Evolutionary conservation across 306 rosid genomes (phyloP), one percentile per base, ranked within the genome.

Genomic region (Trifolium dubium): DNA sequence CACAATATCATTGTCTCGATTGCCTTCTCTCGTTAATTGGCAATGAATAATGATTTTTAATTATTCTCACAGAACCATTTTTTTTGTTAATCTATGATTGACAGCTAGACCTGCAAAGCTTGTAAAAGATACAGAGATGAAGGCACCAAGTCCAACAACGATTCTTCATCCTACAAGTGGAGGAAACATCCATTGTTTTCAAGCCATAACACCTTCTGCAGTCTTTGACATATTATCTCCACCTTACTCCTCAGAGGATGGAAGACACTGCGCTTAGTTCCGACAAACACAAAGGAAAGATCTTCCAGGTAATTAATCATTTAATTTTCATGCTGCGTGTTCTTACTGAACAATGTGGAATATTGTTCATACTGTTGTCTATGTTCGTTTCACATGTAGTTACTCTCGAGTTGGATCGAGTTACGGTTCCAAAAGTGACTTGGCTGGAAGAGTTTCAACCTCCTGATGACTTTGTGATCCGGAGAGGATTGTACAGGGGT

Each of bases 391-490:
- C 64, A 37, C 34, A 67, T 79, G 79, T 77, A 90, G 97, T 78
- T 72, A 75, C 81, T 29, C 72, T 83, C 68, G 66, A 85, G 75
- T 75, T 85, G 81, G 80, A 88, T 60, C 92, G 89, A 78, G 88
- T 64, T 74, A 58, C 76, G 12, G 75, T 67, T 34, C 79, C 89
- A 32, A 86, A 86, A 10, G 88, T 89, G 86, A 78, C 88, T 28
- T 91, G 98, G 98, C 83, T 93, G 81, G 97, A 93, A 78, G 98
- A 89, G 76, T 88, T 82, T 84, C 97, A 86, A 78, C 98, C 89
- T 64, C 89, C 98, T 4, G 96, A 93, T 61, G 84, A 91, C 86
- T 93, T 91, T 83, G 97, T 91, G 86, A 93, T 93, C 67, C 84
- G 87, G 83, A 86, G 97, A 86, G 98, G 92, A 86, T 85, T 71